These are phyloP conservation scores for Blastobotrys arbuscula DNA, from an alignment of 1,139 yeast species.

Conservation along the genomic window DNA sequence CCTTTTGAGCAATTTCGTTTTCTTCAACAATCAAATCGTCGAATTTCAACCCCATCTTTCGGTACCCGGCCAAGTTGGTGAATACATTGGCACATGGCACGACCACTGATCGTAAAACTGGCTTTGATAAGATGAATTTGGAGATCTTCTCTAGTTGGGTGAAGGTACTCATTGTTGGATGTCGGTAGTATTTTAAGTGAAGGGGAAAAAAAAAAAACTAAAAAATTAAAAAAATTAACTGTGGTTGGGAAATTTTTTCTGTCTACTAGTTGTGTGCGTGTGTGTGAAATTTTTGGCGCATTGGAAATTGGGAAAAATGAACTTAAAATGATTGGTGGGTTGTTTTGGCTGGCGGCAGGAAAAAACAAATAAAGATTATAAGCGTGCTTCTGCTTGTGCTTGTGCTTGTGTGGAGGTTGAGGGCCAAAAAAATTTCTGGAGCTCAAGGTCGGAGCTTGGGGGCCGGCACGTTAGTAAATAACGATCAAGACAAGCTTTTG, in stretches of 20 bases:
- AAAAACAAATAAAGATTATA: background rate
- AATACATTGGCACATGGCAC: slow-evolving; percentile 77
- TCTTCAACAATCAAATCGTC: slow-evolving; percentile 89
- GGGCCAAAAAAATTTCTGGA: too few relatives aligned
- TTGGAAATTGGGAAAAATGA: background rate
- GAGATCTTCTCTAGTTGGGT: slow-evolving; percentile 79
- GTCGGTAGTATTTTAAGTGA: background rate
- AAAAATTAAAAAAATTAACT: background rate
- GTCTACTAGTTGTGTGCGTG: background rate
- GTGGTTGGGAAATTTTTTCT: background rate
- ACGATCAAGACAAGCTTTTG: too few relatives aligned
- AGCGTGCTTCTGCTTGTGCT: too few relatives aligned
- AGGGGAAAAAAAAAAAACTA: background rate
- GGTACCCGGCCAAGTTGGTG: slow-evolving; percentile 77
- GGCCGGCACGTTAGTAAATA: too few relatives aligned
- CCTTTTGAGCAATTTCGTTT: slow-evolving; percentile 79
- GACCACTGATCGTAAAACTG: slow-evolving; percentile 66
- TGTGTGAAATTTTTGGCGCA: background rate
- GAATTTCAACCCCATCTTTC: slow-evolving; percentile 82
- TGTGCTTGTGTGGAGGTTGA: too few relatives aligned
- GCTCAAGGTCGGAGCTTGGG: too few relatives aligned
- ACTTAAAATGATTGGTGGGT: background rate
- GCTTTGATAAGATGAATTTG: slow-evolving; percentile 76
- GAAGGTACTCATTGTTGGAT: slow-evolving; percentile 54
- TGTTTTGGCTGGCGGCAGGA: background rate